A percentile compares a stretch with the other conserved stretches of the same genome.
Evolutionary conservation across 768 basidiomycete genomes (phyloP).

Genomic region (Termitomyces sp.): DNA sequence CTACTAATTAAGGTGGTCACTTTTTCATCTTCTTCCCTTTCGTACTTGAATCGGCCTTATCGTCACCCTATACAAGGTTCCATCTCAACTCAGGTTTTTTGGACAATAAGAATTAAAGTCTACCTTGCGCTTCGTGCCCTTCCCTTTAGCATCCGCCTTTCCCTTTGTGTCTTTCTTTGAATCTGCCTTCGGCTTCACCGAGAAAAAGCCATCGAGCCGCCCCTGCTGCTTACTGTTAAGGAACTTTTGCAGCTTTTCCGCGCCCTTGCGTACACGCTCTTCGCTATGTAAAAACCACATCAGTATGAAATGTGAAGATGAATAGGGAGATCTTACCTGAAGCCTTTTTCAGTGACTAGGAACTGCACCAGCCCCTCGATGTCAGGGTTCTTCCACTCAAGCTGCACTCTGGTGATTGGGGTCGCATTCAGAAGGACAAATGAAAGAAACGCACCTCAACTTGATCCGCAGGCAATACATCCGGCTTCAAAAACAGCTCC

Average conservation of each 20-base stretch:
- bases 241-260: slow-evolving; percentile 86
- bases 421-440: background rate
- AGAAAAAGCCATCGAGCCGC: slow-evolving; percentile 93
- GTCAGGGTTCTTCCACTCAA: slow-evolving; percentile 94
- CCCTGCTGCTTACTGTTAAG: slow-evolving; percentile 93
- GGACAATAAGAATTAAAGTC: background rate
- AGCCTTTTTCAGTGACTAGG: slow-evolving; percentile 91
- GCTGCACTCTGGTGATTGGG: slow-evolving; percentile 34
- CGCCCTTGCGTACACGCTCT: slow-evolving; percentile 93
- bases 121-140: slow-evolving; percentile 48
- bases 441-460: slow-evolving; percentile 52
- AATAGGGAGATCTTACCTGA: slow-evolving; percentile 55
- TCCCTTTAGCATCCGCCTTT: slow-evolving; percentile 32
- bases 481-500: slow-evolving; percentile 82
- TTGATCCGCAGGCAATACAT: slow-evolving; percentile 81
- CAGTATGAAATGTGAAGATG: background rate
- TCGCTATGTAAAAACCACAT: slow-evolving; percentile 50
- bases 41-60: slow-evolving; percentile 29
- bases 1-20: slow-evolving; percentile 11
- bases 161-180: slow-evolving; percentile 28
- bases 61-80: slow-evolving; percentile 25
- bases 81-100: background rate
- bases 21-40: slow-evolving; percentile 35
- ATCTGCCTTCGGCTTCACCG: slow-evolving; percentile 52
- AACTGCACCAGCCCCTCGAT: slow-evolving; percentile 92